Percentiles rank a stretch among this genome's conserved stretches.
phyloP scores from a whole-genome alignment of 495 filamentous ascomycete genomes.

The Elaphomyces granulatus region DNA sequence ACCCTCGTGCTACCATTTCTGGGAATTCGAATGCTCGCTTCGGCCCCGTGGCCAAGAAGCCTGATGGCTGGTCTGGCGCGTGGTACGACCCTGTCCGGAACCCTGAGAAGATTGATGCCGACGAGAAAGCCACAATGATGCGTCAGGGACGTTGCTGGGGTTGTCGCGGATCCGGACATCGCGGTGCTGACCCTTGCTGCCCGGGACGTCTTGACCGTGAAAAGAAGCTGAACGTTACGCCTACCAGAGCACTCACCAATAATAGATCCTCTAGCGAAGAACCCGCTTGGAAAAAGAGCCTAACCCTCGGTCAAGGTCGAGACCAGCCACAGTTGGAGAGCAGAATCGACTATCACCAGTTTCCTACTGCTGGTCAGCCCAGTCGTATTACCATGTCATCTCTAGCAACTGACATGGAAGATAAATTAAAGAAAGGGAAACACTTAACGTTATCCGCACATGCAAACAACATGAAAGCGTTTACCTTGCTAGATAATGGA shows the following conservation, averaged over 20 bases:
- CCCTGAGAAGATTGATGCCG: not conserved
- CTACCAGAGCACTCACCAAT: too few relatives aligned
- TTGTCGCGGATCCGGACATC: not conserved
- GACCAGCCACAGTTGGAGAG: too few relatives aligned
- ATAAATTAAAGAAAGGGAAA: not conserved
- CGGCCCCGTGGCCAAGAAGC: not conserved
- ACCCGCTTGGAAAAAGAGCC: too few relatives aligned
- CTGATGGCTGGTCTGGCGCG: not conserved
- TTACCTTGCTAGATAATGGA: not conserved
- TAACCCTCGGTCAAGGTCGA: too few relatives aligned
- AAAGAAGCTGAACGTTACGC: too few relatives aligned
- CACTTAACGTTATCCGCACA: not conserved
- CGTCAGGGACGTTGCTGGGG: not conserved
- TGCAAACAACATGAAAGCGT: not conserved
- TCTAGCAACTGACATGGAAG: not conserved
- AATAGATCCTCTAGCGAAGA: too few relatives aligned
- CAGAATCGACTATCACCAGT: too few relatives aligned
- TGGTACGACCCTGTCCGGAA: not conserved
- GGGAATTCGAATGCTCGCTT: not conserved
- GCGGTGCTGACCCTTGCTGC: not conserved
- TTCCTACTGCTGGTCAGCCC: too few relatives aligned
- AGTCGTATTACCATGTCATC: not conserved
- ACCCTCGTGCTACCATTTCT: not conserved
- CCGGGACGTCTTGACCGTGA: too few relatives aligned
- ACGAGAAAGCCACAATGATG: not conserved